These are phyloP conservation scores for Monilinia aucupariae DNA, from an alignment of 2,329 filamentous ascomycete species.

Conservation along the genomic window DNA sequence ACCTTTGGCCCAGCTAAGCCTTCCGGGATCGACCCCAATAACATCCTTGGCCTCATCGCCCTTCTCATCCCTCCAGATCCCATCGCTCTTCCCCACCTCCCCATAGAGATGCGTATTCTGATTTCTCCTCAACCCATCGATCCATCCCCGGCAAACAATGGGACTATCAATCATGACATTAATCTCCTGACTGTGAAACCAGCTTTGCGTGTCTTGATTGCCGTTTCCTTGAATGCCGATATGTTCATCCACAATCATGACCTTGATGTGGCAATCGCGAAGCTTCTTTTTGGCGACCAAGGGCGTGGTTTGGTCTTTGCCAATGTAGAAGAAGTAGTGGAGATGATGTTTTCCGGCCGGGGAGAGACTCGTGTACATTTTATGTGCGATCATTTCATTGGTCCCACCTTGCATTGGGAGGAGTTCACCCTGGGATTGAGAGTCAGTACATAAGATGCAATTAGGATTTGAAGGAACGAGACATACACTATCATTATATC, in stretches of 20 bases:
- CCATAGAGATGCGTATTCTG: constrained; percentile 62
- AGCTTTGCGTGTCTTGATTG: constrained; percentile 76
- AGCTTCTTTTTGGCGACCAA: constrained; percentile 61
- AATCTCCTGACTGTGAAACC: constrained; percentile 72
- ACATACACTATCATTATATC: constrained; percentile 66
- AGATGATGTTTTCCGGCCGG: constrained; percentile 45
- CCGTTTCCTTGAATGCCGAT: constrained; percentile 70
- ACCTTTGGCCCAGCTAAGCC: constrained; percentile 54
- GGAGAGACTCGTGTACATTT: constrained; percentile 52
- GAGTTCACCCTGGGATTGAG: constrained; percentile 53
- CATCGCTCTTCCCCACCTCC: constrained; percentile 47
- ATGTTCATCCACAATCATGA: constrained; percentile 65
- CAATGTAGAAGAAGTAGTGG: constrained; percentile 65
- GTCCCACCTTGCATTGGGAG: constrained; percentile 70
- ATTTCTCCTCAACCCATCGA: constrained; percentile 55
- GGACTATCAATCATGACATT: constrained; percentile 68
- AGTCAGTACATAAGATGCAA: not conserved
- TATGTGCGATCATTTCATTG: constrained; percentile 64
- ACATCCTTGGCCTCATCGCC: constrained; percentile 45
- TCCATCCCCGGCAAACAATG: constrained; percentile 57
- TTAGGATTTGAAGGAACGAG: not conserved
- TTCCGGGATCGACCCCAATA: constrained; percentile 49
- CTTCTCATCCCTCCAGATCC: constrained; percentile 54
- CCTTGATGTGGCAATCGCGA: constrained; percentile 69
- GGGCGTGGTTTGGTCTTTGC: constrained; percentile 63